Evolutionary conservation across 2,329 filamentous ascomycete species (phyloP).

Genomic region (Akanthomyces lecanii): DNA sequence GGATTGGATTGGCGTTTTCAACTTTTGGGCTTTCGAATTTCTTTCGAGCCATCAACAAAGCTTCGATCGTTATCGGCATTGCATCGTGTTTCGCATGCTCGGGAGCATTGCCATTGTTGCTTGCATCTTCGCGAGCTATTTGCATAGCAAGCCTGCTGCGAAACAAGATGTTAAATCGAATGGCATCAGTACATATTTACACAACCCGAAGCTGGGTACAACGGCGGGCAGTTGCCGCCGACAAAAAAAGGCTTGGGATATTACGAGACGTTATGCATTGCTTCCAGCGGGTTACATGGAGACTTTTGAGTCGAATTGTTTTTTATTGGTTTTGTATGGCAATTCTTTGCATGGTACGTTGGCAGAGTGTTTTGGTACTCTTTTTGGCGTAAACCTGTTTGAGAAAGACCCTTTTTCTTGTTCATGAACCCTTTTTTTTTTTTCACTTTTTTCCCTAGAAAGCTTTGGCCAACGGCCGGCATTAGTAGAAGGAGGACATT

Average conservation of each 20-base stretch:
- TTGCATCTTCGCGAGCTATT: background rate
- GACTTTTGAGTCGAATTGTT: constrained; percentile 22
- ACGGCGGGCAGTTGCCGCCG: constrained; percentile 18
- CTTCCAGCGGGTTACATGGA: constrained; percentile 33
- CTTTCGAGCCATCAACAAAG: background rate
- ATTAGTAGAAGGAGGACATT: constrained; percentile 21
- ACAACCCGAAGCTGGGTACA: constrained; percentile 1
- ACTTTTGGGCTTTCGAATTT: background rate
- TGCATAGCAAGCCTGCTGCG: background rate
- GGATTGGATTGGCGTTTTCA: constrained; percentile 12
- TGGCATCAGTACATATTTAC: constrained; percentile 12
- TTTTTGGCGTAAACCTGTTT: constrained; percentile 7
- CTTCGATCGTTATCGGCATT: background rate
- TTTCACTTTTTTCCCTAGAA: constrained; percentile 19
- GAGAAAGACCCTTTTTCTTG: constrained; percentile 14
- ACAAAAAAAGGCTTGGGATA: constrained; percentile 26
- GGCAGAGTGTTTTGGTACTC: constrained; percentile 19
- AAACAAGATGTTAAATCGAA: background rate
- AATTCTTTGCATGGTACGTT: constrained; percentile 16
- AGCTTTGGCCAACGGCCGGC: constrained; percentile 19
- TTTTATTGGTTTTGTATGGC: constrained; percentile 23
- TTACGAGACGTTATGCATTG: constrained; percentile 37
- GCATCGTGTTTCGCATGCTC: constrained; percentile 5
- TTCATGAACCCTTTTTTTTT: constrained; percentile 13
- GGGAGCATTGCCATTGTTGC: background rate